Evolutionary conservation across 1,284 basidiomycete genomes (phyloP), one percentile per base, ranked within the genome.

Genomic region (Trichosporon ovoides): DNA sequence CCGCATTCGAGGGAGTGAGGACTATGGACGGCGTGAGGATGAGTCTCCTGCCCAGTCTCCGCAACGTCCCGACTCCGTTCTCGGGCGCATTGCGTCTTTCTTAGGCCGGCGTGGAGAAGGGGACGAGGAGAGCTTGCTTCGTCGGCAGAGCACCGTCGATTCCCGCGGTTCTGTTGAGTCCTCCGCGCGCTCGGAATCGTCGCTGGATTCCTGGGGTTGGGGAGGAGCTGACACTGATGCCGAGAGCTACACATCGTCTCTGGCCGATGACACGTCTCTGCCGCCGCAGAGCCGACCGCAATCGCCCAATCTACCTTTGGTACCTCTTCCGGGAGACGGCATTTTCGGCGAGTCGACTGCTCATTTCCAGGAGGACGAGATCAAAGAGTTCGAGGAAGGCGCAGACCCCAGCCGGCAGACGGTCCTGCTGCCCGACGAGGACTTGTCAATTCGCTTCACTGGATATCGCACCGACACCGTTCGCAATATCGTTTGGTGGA

Each of bases 351-450:
- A 75, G 24, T 62, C 64, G 3, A 52, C 62, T 3, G 40, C 61
- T 18, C 57, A 53, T 34, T 19, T 53, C 19, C 58, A 65, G 33
- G 58, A 66, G 19, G 59, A 63, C 16, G 67, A 73, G 52, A 66
- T 69, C 19, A 73, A 71, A 51, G 71, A 75, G 54, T 78, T 76
- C 55, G 68, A 65, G 24, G 58, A 60, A 24, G 64, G 66, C 22
- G 55, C 69, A 13, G 63, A 71, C 1, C 68, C 71, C 1, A 75
- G 72, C 5, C 60, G 91, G 58, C 96, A 99, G 77, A 88, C 85
- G 2, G 82, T 98, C 37, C 85, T 93, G 69, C 82, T 98, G 24
- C 81, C 86, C 3, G 96, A 98, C 68, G 96, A 99, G 75, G 96
- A 98, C 70, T 83, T 84, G 40, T 87, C 87, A 14, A 83, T 98